phyloP scores from a whole-genome alignment of 1,284 basidiomycete genomes.

The Cerioporus squamosus region DNA sequence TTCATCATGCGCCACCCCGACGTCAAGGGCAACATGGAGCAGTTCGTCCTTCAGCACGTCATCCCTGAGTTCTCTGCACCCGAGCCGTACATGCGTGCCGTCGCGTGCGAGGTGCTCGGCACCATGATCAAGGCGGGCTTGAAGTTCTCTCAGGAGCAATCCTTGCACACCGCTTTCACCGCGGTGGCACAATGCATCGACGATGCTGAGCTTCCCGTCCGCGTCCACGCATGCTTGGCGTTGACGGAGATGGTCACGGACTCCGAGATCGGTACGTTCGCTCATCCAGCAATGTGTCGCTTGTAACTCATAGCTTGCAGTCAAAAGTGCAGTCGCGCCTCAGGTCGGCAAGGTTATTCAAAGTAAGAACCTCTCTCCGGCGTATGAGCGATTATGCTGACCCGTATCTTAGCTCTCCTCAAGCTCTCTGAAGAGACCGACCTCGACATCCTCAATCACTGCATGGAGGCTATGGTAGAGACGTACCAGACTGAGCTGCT shows the following conservation, averaged over 20 bases:
- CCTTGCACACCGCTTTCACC: constrained; percentile 65
- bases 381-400: background rate
- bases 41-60: constrained; percentile 75
- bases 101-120: constrained; percentile 80
- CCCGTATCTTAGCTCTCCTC: constrained; percentile 59
- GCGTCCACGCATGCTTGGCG: constrained; percentile 83
- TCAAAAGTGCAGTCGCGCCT: constrained; percentile 74
- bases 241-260: constrained; percentile 79
- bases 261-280: constrained; percentile 60
- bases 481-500: constrained; percentile 84
- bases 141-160: constrained; percentile 69
- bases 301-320: constrained; percentile 38
- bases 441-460: constrained; percentile 81
- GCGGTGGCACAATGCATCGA: constrained; percentile 66
- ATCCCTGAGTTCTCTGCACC: constrained; percentile 67
- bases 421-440: constrained; percentile 91
- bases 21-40: constrained; percentile 76
- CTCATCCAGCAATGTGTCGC: background rate
- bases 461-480: constrained; percentile 88
- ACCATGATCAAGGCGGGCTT: constrained; percentile 72
- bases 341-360: constrained; percentile 89
- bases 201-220: constrained; percentile 82
- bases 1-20: constrained; percentile 84
- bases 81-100: constrained; percentile 75
- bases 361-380: constrained; percentile 47